A percentile compares a stretch with the other conserved stretches of the same genome.
phyloP scores from a whole-genome alignment of 331 rosid genomes.

The Pyrus hybrid region DNA sequence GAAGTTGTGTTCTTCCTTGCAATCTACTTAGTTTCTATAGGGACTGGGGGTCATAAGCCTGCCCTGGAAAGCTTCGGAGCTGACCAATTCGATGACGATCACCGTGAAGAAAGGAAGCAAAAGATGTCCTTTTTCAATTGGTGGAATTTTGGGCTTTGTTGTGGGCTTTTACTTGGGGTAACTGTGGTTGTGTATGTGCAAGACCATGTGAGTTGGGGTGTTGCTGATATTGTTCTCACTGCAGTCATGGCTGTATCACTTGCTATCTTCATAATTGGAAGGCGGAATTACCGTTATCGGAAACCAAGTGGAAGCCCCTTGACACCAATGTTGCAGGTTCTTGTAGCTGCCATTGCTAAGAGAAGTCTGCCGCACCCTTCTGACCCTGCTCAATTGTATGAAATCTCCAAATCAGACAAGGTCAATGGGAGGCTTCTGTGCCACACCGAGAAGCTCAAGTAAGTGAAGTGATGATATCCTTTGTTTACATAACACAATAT shows the following conservation, averaged over 20 bases:
- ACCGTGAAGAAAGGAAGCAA: slow-evolving; percentile 44
- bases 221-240: slow-evolving; percentile 51
- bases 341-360: slow-evolving; percentile 70
- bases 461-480: slow-evolving; percentile 11
- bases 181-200: slow-evolving; percentile 79
- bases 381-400: slow-evolving; percentile 44
- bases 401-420: slow-evolving; percentile 32
- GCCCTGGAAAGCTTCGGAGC: slow-evolving; percentile 95
- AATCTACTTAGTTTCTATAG: slow-evolving; percentile 70
- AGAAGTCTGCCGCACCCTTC: slow-evolving; percentile 62
- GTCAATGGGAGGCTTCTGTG: slow-evolving; percentile 41
- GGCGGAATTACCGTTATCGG: slow-evolving; percentile 59
- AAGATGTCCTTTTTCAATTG: slow-evolving; percentile 93
- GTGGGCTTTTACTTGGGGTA: slow-evolving; percentile 70
- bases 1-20: slow-evolving; percentile 69
- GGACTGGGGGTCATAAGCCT: slow-evolving; percentile 92
- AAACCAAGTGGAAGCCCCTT: slow-evolving; percentile 75
- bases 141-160: slow-evolving; percentile 82
- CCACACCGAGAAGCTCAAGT: slow-evolving; percentile 75
- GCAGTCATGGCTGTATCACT: slow-evolving; percentile 59
- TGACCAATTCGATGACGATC: slow-evolving; percentile 82
- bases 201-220: slow-evolving; percentile 72
- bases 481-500: not conserved
- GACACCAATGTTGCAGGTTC: slow-evolving; percentile 79
- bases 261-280: slow-evolving; percentile 49